Evolutionary conservation across 495 filamentous ascomycete species (phyloP).

Genomic region (Hyaloscypha finlandica): DNA sequence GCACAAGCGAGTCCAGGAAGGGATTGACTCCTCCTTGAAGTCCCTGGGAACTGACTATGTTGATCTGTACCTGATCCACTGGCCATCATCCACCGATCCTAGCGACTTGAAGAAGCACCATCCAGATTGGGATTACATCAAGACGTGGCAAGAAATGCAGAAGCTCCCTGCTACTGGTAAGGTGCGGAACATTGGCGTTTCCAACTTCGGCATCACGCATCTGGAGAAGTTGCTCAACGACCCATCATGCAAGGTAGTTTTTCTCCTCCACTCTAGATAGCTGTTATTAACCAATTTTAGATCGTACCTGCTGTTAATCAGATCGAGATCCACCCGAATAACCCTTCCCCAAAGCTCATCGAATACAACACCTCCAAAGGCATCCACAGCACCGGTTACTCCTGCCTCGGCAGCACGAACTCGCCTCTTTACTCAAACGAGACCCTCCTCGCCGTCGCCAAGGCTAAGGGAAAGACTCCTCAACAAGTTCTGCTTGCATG

Average conservation of each 20-base stretch:
- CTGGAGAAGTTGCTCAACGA: constrained; percentile 66
- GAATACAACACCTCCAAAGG: constrained; percentile 71
- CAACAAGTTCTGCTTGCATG: constrained; percentile 71
- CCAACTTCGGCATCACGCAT: constrained; percentile 75
- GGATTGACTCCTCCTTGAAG: constrained; percentile 69
- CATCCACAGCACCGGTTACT: constrained; percentile 76
- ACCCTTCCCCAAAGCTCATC: constrained; percentile 57
- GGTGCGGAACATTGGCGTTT: constrained; percentile 76
- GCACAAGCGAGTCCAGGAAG: constrained; percentile 65
- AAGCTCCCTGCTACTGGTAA: constrained; percentile 66
- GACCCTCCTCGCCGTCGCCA: constrained; percentile 68
- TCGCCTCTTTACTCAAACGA: constrained; percentile 69
- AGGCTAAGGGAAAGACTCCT: constrained; percentile 66
- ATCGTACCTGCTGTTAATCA: constrained; percentile 86
- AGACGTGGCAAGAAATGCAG: constrained; percentile 83
- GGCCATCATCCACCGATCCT: constrained; percentile 61
- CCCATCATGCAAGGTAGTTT: constrained; percentile 25
- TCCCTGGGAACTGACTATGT: constrained; percentile 75
- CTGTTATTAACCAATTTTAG: constrained; percentile 42
- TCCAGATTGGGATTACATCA: constrained; percentile 63
- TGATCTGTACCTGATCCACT: constrained; percentile 79
- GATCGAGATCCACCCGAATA: constrained; percentile 79
- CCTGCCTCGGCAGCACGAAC: constrained; percentile 74
- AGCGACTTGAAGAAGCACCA: constrained; percentile 71
- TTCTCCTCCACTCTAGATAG: not conserved